Evolutionary conservation across 2,329 filamentous ascomycete genomes (phyloP), one percentile per base, ranked within the genome.

Genomic region (Tolypocladium endophyticum): DNA sequence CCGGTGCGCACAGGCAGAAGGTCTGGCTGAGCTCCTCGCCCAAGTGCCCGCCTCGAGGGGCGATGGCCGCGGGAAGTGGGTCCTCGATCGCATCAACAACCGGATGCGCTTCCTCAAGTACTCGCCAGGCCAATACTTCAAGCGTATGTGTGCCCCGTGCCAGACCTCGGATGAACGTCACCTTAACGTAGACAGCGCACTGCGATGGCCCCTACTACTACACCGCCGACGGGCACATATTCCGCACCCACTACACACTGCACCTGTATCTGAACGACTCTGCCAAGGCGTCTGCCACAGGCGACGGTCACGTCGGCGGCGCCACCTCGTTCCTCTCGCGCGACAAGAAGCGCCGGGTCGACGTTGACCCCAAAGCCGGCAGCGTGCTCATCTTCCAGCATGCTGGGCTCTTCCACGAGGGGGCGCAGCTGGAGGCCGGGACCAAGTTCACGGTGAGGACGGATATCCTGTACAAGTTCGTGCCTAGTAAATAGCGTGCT

Each of bases 41-140:
- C 65, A 67, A 2, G 66, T 79, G 23, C 66, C 72, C 0, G 64
- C 69, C 28, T 65, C 71, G 8, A 60, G 65, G 25, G 60, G 61
- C 25, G 60, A 60, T 33, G 62, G 63, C 4, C 63, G 61, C 35
- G 68, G 67, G 4, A 64, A 67, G 55, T 80, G 79, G 77, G 68
- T 70, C 56, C 79, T 82, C 63, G 62, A 70, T 39, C 64, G 86
- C 12, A 70, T 90, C 50, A 94, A 94, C 70, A 83, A 91, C 69
- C 76, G 89, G 41, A 81, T 92, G 80, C 77, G 90, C 35, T 92
- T 92, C 66, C 74, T 95, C 57, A 87, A 83, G 67, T 94, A 94
- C 69, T 79, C 79, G 0, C 73, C 78, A 0, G 89, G 88, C 0
- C 85, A 92, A 66, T 93, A 87, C 69, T 94, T 95, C 67, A 81